phyloP scores from a whole-genome alignment of 2,329 filamentous ascomycete genomes.

The Paraphaeosphaeria sporulosa region DNA sequence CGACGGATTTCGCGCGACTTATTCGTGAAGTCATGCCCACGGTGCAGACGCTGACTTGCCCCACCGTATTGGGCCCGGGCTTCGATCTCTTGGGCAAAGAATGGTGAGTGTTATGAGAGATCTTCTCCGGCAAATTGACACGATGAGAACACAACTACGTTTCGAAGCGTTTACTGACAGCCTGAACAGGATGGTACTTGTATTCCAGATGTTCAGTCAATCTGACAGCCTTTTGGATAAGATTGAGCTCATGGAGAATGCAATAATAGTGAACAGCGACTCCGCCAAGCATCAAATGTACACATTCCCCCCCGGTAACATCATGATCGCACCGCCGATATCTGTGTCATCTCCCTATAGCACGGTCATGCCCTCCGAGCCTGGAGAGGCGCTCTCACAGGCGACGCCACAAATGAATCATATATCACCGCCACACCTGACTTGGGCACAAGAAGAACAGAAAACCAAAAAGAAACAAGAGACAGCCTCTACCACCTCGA shows the following conservation, averaged over 20 bases:
- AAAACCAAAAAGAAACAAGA: neutral
- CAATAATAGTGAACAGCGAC: constrained; percentile 17
- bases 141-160: too few species aligned
- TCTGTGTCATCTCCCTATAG: too few species aligned
- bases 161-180: neutral
- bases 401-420: neutral
- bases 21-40: constrained; percentile 2
- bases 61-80: constrained; percentile 7
- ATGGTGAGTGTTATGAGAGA: constrained; percentile 14
- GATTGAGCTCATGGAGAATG: constrained; percentile 25
- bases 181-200: neutral
- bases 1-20: constrained; percentile 11
- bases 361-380: too few species aligned
- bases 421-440: neutral
- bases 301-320: neutral
- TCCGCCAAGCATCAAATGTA: neutral
- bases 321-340: too few species aligned
- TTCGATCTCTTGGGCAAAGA: constrained; percentile 14
- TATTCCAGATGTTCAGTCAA: neutral
- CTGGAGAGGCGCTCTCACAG: too few species aligned
- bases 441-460: neutral
- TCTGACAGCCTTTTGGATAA: neutral
- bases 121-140: neutral
- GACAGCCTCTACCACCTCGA: neutral
- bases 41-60: neutral